Evolutionary conservation across 768 basidiomycete genomes (phyloP).

Genomic region (Auricularia sp.): DNA sequence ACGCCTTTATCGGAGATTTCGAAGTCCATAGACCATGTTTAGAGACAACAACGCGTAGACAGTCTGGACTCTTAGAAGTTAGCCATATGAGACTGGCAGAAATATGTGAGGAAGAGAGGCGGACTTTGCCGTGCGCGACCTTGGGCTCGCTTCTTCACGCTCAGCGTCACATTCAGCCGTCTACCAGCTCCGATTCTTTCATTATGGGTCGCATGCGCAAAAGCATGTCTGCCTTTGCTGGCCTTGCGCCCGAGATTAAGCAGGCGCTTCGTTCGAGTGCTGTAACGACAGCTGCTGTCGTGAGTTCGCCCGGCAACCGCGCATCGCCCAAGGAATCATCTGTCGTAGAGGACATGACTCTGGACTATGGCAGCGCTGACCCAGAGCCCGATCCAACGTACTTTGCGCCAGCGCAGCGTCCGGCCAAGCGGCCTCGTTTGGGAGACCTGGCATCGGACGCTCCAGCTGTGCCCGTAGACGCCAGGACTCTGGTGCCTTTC

Average conservation of each 20-base stretch:
- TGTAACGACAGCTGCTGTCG: no score
- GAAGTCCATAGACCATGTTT: no score
- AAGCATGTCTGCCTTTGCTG: neutral
- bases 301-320: slow-evolving; percentile 39
- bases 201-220: neutral
- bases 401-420: slow-evolving; percentile 12
- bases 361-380: slow-evolving; percentile 29
- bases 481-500: slow-evolving; percentile 61
- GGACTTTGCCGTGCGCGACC: no score
- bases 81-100: no score
- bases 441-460: neutral
- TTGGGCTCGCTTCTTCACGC: no score
- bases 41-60: no score
- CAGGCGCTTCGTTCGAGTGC: slow-evolving; percentile 22
- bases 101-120: no score
- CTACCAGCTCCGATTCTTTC: neutral
- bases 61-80: no score
- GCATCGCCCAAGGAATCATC: slow-evolving; percentile 40
- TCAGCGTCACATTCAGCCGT: no score
- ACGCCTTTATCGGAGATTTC: slow-evolving; percentile 25
- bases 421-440: neutral
- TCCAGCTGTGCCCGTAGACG: slow-evolving; percentile 31
- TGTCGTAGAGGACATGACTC: slow-evolving; percentile 27
- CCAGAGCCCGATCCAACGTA: slow-evolving; percentile 16
- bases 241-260: slow-evolving; percentile 20